Base-by-base conservation (phyloP, 2,329 filamentous ascomycete species). In the Graphiopsis chlorocephala region DNA sequence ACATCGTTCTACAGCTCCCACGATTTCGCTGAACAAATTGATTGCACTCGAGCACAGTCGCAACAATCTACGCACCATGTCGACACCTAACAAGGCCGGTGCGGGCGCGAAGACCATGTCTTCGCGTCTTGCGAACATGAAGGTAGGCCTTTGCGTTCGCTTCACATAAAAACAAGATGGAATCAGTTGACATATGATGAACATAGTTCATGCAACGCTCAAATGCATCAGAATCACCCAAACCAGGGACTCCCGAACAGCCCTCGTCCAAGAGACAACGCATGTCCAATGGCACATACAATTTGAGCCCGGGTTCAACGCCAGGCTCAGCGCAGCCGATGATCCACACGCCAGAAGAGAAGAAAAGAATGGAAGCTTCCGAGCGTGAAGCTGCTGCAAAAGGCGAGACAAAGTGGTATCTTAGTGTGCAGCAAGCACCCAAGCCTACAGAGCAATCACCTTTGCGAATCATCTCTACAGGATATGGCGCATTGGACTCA, bases 71-170 rank as follows among this genome's bases (percentile, higher is more conserved):
- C 20, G 53, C 53, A 31, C 53, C 53, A 71, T 71, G 68, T 65
- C 70, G 63, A 65, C 67, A 48, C 65, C 83, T 66, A 79, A 82
- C 74, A 87, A 75, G 66, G 82, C 86, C 55, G 85, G 62, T 45
- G 55, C 85, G 52, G 85, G 62, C 53, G 55, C 85, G 33, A 90
- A 90, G 78, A 84, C 83, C 53, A 93, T 96, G 88, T 97, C 93
- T 68, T 93, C 90, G 65, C 88, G 93, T 70, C 88, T 97, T 56
- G 84, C 96, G 74, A 93, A 91, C 42, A 97, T 97, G 93, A 96
- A 96, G 79, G 85, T 83, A 74, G 28, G 70, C 64, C n/a, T 47
- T 23, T 23, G 4, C 23, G 26, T 61, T n/a, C 38, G 45, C 25
- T 52, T 38, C 26, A 29, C 8, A 3, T 2, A 14, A 29, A 6